These are phyloP conservation scores for Mycena albidolilacea DNA, from an alignment of 768 basidiomycete species.

Conservation along the genomic window DNA sequence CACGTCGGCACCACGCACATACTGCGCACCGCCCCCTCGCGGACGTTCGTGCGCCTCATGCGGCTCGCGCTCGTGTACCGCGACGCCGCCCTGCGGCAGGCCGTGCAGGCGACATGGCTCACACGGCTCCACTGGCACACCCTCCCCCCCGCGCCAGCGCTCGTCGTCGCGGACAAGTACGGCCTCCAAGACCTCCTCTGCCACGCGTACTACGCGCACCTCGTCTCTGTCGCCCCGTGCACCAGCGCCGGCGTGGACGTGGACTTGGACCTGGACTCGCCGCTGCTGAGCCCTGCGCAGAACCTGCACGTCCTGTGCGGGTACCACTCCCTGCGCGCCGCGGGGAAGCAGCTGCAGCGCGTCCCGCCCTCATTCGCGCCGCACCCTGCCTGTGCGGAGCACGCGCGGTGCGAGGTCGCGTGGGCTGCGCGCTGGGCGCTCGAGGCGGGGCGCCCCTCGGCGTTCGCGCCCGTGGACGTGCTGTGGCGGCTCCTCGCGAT, in stretches of 20 bases:
- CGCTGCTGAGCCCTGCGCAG: slow-evolving; percentile 49
- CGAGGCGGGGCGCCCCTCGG: slow-evolving; percentile 44
- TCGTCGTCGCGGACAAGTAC: slow-evolving; percentile 48
- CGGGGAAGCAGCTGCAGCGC: slow-evolving; percentile 51
- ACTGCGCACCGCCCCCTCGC: slow-evolving; percentile 46
- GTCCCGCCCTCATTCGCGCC: slow-evolving; percentile 49
- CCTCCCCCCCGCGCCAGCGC: slow-evolving; percentile 49
- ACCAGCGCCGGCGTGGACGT: slow-evolving; percentile 38
- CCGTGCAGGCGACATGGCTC: slow-evolving; percentile 52
- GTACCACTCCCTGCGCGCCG: slow-evolving; percentile 51
- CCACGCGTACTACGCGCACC: slow-evolving; percentile 54
- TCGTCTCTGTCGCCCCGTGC: slow-evolving; percentile 44
- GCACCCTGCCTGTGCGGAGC: slow-evolving; percentile 50
- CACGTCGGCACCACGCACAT: slow-evolving; percentile 46
- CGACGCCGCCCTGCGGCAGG: slow-evolving; percentile 43
- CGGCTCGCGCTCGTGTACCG: slow-evolving; percentile 52
- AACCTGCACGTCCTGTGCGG: slow-evolving; percentile 52
- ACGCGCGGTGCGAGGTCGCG: slow-evolving; percentile 53
- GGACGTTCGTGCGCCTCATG: slow-evolving; percentile 51
- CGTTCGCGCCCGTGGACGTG: slow-evolving; percentile 51
- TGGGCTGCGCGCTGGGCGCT: slow-evolving; percentile 55
- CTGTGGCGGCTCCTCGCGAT: slow-evolving; percentile 52
- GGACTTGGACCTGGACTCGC: slow-evolving; percentile 35
- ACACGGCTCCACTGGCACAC: slow-evolving; percentile 49
- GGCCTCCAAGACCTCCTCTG: slow-evolving; percentile 47